A percentile compares a stretch with the other conserved stretches of the same genome.
Conservation (phyloP, 768 basidiomycete species). For the Lentinula detonsa region DNA sequence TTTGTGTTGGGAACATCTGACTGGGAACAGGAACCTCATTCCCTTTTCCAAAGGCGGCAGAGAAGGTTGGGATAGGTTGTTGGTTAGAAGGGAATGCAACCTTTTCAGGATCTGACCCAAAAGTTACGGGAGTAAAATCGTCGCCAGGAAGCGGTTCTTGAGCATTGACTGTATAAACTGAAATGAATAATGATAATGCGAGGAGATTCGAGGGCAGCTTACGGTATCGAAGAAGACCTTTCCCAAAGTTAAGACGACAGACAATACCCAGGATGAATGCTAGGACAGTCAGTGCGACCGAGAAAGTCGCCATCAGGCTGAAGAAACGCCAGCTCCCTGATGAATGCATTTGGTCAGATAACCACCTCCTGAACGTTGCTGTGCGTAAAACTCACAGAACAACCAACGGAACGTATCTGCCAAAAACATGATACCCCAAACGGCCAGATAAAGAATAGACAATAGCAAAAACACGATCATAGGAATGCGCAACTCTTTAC, state of each 20-base stretch:
- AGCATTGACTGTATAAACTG: conserved; percentile 38
- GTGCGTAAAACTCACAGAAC: conserved; percentile 27
- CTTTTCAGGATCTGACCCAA: conserved; percentile 41
- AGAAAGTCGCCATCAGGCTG: conserved; percentile 50
- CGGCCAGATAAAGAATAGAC: conserved; percentile 55
- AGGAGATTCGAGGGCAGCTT: conserved; percentile 21
- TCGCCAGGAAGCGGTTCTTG: conserved; percentile 44
- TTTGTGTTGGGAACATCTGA: conserved; percentile 31
- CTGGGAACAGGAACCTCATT: conserved; percentile 28
- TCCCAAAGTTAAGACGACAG: conserved; percentile 73
- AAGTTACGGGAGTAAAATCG: conserved; percentile 27
- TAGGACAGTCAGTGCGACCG: conserved; percentile 49
- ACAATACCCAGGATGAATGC: conserved; percentile 57
- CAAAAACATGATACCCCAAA: conserved; percentile 71
- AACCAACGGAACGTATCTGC: conserved; percentile 73
- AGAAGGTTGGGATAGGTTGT: conserved; percentile 49
- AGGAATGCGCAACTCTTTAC: conserved; percentile 52
- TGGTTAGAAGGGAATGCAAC: conserved; percentile 55
- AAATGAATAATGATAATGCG: conserved; percentile 4
- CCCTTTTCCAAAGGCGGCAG: conserved; percentile 28
- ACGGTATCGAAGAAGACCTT: conserved; percentile 66
- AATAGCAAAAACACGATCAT: conserved; percentile 62
- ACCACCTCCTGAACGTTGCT: background rate
- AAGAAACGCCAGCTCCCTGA: conserved; percentile 65
- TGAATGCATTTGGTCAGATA: background rate